Evolutionary conservation across 345 rosid species (phyloP).

Genomic region (Stellera chamaejasme): DNA sequence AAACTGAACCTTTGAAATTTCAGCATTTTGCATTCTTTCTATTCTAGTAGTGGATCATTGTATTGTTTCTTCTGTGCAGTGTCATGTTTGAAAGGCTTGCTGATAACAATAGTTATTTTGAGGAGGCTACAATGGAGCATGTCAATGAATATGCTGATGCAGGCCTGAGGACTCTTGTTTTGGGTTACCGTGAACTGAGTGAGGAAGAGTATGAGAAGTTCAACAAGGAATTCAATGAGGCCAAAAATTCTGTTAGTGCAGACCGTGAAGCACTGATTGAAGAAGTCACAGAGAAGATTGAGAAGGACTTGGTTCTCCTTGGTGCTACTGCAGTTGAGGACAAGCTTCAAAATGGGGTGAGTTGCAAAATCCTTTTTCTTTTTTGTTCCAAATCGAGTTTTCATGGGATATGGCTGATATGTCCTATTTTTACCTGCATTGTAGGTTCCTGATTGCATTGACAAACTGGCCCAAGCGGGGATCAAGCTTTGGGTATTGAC

Average conservation of each 20-base stretch:
- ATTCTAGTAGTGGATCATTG: not conserved
- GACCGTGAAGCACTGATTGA: constrained; percentile 65
- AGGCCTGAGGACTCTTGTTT: constrained; percentile 77
- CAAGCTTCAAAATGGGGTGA: constrained; percentile 93
- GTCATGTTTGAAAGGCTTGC: constrained; percentile 86
- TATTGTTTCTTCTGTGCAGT: constrained; percentile 30
- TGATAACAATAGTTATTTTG: constrained; percentile 47
- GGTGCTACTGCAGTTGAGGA: constrained; percentile 98
- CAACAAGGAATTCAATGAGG: constrained; percentile 44
- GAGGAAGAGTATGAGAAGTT: constrained; percentile 56
- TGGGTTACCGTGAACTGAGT: constrained; percentile 75
- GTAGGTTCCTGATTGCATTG: constrained; percentile 94
- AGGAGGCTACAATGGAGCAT: constrained; percentile 65
- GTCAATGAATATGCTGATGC: constrained; percentile 90
- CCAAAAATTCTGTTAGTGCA: constrained; percentile 66
- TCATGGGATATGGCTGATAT: constrained; percentile 1
- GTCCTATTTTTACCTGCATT: constrained; percentile 6
- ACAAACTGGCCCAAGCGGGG: constrained; percentile 98
- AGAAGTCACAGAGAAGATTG: constrained; percentile 53
- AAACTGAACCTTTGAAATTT: not conserved
- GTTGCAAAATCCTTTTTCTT: constrained; percentile 15
- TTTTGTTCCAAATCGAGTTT: too few relatives aligned
- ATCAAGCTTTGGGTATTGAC: constrained; percentile 97
- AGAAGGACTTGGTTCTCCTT: constrained; percentile 71
- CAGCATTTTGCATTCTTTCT: constrained; percentile 3